Evolutionary conservation across 1,139 yeast species (phyloP), one percentile per base, ranked within the genome.

Genomic region (Pneumocystis carinii): DNA sequence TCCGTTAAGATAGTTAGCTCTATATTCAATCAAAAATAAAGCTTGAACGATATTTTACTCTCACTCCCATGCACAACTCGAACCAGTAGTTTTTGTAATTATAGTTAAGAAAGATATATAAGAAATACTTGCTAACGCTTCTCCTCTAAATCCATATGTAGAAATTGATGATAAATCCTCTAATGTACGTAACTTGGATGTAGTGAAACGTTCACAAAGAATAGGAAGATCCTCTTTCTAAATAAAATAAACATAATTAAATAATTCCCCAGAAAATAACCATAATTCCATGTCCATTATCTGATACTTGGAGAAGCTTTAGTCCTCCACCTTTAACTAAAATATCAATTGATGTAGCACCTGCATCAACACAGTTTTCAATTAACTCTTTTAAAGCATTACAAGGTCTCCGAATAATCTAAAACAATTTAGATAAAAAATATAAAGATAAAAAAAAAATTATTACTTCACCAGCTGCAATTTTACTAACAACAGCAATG

Each of bases 391-490:
- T 82, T 29, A 88, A 73, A 0, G 88, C 95, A 65, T 92, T 92
- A 1, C 94, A 87, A 0, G 98, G 98, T 7, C 90, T 94, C 42
- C 90, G 81, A 65, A 94, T 88, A 75, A 94, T 89, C 75, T 57
- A 2, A n/a, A 14, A n/a, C 17, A 41, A 39, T 15, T n/a, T 7
- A 36, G 3, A 15, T 12, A 5, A 4, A 35, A 17, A 39, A 19
- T 61, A n/a, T 10, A 27, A n/a, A 14, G 27, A n/a, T 3, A 19
- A 24, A 19, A 10, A 27, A 38, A n/a, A 19, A 29, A 35, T 32
- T 38, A 63, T 15, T 62, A 62, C 64, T 59, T 94, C 98, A 0
- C 98, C 98, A 0, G 99, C 98, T 0, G 99, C 98, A 37, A 94
- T 92, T 66, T 86, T 81, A 72, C 89, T 90, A 62, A 94, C 87